Base-by-base conservation (phyloP, 2,329 filamentous ascomycete species). In the Verticillium longisporum region DNA sequence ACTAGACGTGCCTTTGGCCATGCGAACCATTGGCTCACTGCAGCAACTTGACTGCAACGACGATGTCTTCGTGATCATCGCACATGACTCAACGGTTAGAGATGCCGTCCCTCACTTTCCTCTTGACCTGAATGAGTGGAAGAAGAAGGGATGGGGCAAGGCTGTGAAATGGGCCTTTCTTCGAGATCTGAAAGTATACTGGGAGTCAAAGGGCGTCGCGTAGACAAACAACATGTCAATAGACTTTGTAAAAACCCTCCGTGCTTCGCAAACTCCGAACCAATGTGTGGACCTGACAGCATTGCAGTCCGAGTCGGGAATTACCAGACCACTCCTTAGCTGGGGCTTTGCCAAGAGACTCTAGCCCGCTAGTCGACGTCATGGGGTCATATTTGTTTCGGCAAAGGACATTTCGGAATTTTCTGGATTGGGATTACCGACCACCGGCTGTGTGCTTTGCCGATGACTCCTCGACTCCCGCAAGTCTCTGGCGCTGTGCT, bases 91-190 rank as follows among this genome's bases (percentile, higher is more conserved):
- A 2, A 61, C 67, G 3, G 57, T 70, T 0, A 13, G 53, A 4
- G 65, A 62, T 6, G 61, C 57, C n/a, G 62, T 64, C 33, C 65
- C 65, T 55, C 65, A 62, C 59, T 70, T 64, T 65, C 72, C 64
- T 6, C 31, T 56, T 55, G 66, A 50, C 33, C 63, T 63, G 33
- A 71, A 68, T 37, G 62, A 62, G 3, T 72, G 68, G 66, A 68
- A 64, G 56, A 41, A 26, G 10, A 64, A 67, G 11, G 62, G 64
- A 7, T 66, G 63, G 63, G 68, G 68, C 1, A 66, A 69, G 21
- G 62, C 65, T 14, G 36, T 59, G 14, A 59, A 54, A 34, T 69
- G 64, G 65, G 58, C 61, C 59, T 57, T 71, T 64, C 57, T 71
- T 56, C 21, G 65, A 3, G 69, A 70, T 36, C 31, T 68, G 10